Evolutionary conservation across 495 filamentous ascomycete species (phyloP).

Genomic region (Penicillium nucicola): DNA sequence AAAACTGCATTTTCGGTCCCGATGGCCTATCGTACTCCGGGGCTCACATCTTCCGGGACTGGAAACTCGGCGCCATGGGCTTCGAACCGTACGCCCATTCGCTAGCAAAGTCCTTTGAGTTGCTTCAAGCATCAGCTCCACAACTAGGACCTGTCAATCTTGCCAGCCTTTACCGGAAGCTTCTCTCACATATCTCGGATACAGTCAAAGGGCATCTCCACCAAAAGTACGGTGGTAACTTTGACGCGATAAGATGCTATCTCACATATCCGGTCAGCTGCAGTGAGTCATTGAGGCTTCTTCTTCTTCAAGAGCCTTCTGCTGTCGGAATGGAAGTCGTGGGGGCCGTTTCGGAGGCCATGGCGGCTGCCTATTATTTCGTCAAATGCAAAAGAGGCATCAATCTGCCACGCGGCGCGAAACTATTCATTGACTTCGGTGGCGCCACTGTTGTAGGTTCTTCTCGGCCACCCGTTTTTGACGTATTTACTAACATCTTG

Average conservation of each 20-base stretch:
- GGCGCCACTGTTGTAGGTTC: neutral
- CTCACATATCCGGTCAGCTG: slow-evolving; percentile 3
- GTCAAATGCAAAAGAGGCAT: neutral
- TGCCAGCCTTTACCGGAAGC: neutral
- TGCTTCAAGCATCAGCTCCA: neutral
- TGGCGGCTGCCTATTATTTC: neutral
- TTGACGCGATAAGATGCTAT: neutral
- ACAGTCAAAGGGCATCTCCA: neutral
- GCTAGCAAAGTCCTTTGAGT: neutral
- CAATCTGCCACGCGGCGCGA: neutral
- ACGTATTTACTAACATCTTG: neutral
- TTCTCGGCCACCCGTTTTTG: neutral
- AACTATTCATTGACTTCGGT: neutral
- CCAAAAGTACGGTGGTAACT: neutral
- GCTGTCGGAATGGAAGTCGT: neutral
- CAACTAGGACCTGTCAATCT: neutral
- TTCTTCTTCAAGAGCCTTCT: neutral
- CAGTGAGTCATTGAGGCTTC: neutral
- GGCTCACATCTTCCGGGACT: neutral
- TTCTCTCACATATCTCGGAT: neutral
- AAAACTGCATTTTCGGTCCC: neutral
- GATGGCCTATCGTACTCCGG: neutral
- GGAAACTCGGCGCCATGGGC: neutral
- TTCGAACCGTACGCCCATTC: neutral
- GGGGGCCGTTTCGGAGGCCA: neutral